Evolutionary conservation across 1,139 yeast genomes (phyloP), one percentile per base, ranked within the genome.

Genomic region (Arxiozyma bovina): DNA sequence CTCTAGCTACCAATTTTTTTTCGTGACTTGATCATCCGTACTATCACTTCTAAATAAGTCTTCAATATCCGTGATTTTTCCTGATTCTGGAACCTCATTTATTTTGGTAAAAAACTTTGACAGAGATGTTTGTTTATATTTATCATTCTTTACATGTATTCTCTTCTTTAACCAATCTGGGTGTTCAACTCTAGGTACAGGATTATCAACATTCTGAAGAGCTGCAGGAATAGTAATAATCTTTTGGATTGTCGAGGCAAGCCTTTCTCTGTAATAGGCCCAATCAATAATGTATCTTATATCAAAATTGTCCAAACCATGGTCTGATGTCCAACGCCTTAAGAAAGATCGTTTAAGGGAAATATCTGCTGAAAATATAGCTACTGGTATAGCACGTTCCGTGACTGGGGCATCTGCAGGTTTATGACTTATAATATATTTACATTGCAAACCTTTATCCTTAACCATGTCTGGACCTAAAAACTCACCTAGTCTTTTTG

Each of bases 141-240:
- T 80, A 66, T 87, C 94, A 56, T 80, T 81, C 57, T 77, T 78
- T 11, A 71, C 71, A 4, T 77, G 75, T 54, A 93, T 81, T 58
- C 79, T 79, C 63, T 78, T 83, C 59, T 78, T 79, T 53, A 94
- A 76, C 99, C 99, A 94, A 42, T 87, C 96, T 0, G 99, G 99
- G 65, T 93, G 98, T 8, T 82, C 81, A 12, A 94, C 91, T 61
- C 98, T 76, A 2, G 98, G 97, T 50, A 94, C 98, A 0, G 99
- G 99, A 64, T 94, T 94, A n/a, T 77, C 73, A 17, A 93, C 81
- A 54, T 82, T 81, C 73, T 94, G 99, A 56, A 91, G 75, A 8
- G 98, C 99, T 9, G 99, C 99, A 2, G 99, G 99, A 62, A 94
- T 93, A 0, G 97, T 87, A 60, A 94, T 89, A 63, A 94, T 89